A percentile compares a stretch with the other conserved stretches of the same genome.
phyloP scores from a whole-genome alignment of 495 filamentous ascomycete genomes.

The Neurospora tetrasperma region DNA sequence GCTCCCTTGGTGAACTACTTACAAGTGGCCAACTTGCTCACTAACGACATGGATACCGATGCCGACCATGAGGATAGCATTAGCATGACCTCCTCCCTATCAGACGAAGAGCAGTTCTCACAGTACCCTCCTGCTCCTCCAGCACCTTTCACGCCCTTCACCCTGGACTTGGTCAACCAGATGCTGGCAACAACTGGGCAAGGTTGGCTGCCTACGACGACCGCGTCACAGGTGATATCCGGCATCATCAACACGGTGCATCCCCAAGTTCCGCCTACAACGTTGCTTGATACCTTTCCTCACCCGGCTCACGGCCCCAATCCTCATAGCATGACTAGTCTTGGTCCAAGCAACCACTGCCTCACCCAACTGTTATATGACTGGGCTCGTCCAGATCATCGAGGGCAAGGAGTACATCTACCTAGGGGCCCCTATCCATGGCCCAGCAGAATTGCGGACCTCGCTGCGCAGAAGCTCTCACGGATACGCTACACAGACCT shows the following conservation, averaged over 20 bases:
- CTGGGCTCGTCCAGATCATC: constrained; percentile 21
- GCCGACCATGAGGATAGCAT: constrained; percentile 1
- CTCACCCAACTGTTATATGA: constrained; percentile 20
- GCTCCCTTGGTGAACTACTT: constrained; percentile 13
- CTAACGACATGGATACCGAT: constrained; percentile 13
- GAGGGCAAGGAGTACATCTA: not conserved
- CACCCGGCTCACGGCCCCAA: not conserved
- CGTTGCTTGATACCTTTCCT: not conserved
- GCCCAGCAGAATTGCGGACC: constrained; percentile 15
- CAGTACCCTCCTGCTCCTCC: not conserved
- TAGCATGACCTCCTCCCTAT: not conserved
- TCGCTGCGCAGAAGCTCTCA: constrained; percentile 3
- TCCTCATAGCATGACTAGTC: constrained; percentile 8
- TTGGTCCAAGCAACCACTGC: constrained; percentile 19
- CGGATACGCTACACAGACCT: constrained; percentile 36
- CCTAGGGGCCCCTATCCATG: constrained; percentile 10
- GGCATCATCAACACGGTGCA: not conserved
- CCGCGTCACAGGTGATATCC: not conserved
- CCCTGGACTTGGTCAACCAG: not conserved
- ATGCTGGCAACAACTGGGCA: not conserved
- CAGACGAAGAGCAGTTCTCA: not conserved
- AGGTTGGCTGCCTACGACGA: not conserved
- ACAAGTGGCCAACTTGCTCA: constrained; percentile 10
- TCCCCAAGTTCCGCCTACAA: not conserved
- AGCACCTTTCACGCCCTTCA: not conserved